These are phyloP conservation scores for Scutellaria baicalensis DNA, from an alignment of 257 asterid species.

Conservation along the genomic window DNA sequence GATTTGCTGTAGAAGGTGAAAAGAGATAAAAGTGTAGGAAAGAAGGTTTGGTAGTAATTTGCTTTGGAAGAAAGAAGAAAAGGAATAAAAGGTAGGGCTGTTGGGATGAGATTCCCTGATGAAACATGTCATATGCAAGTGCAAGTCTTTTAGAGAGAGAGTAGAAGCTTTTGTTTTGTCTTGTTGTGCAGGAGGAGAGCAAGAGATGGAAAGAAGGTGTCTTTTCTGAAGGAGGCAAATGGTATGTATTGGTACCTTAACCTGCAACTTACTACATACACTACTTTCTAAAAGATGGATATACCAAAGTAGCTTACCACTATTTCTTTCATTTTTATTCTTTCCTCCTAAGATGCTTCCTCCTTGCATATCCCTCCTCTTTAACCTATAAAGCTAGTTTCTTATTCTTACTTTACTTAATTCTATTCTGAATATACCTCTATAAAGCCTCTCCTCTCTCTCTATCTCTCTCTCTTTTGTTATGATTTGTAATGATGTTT, in stretches of 20 bases:
- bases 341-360: slow-evolving; percentile 17
- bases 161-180: slow-evolving; percentile 60
- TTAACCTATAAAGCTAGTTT: slow-evolving; percentile 20
- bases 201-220: slow-evolving; percentile 30
- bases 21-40: slow-evolving; percentile 33
- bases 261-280: slow-evolving; percentile 34
- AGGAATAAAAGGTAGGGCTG: slow-evolving; percentile 45
- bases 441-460: slow-evolving; percentile 8
- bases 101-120: slow-evolving; percentile 60
- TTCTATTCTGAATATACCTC: slow-evolving; percentile 35
- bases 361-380: slow-evolving; percentile 22
- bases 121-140: slow-evolving; percentile 39
- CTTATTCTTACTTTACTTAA: slow-evolving; percentile 18
- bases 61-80: slow-evolving; percentile 45
- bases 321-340: slow-evolving; percentile 30
- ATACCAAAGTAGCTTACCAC: slow-evolving; percentile 36
- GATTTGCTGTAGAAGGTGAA: slow-evolving; percentile 49
- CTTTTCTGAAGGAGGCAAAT: slow-evolving; percentile 43
- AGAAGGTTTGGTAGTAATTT: slow-evolving; percentile 52
- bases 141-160: slow-evolving; percentile 4
- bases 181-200: slow-evolving; percentile 34
- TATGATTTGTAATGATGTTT: too few relatives aligned
- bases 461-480: too few relatives aligned
- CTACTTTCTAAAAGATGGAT: slow-evolving; percentile 61
- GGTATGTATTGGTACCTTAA: slow-evolving; percentile 51